Conservation (phyloP, 805 yeast genomes). For the Barnettozyma botsteinii region DNA sequence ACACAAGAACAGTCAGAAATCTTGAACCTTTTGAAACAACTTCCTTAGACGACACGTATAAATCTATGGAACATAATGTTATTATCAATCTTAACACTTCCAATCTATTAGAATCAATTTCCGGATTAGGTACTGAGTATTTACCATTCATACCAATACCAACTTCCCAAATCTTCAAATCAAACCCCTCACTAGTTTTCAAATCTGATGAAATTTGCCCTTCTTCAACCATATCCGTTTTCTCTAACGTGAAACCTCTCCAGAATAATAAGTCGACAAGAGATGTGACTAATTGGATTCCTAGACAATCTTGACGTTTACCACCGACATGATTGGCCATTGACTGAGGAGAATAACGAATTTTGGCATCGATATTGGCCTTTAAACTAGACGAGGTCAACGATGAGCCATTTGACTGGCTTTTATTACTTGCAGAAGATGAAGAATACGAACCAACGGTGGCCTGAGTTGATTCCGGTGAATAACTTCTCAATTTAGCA, state of each 20-base stretch:
- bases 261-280: slow-evolving; percentile 47
- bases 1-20: slow-evolving; percentile 51
- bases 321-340: slow-evolving; percentile 15
- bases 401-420: slow-evolving; percentile 5
- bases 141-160: slow-evolving; percentile 52
- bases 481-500: neutral
- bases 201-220: neutral
- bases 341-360: slow-evolving; percentile 14
- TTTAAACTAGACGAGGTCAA: slow-evolving; percentile 15
- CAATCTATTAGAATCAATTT: slow-evolving; percentile 56
- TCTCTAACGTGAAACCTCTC: slow-evolving; percentile 48
- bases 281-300: slow-evolving; percentile 32
- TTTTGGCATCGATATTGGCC: slow-evolving; percentile 15
- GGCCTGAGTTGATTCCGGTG: slow-evolving; percentile 11
- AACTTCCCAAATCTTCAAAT: slow-evolving; percentile 64
- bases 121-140: slow-evolving; percentile 31
- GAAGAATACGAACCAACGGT: slow-evolving; percentile 27
- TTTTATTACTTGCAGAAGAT: slow-evolving; percentile 11
- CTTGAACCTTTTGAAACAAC: slow-evolving; percentile 51
- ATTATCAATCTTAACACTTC: slow-evolving; percentile 61
- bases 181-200: slow-evolving; percentile 20
- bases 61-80: slow-evolving; percentile 52
- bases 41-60: slow-evolving; percentile 43
- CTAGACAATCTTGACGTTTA: slow-evolving; percentile 22
- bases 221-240: slow-evolving; percentile 11